Base-by-base conservation (phyloP, 371 early-diverging fungal species). In the Amoeboaphelidium occidentale region DNA sequence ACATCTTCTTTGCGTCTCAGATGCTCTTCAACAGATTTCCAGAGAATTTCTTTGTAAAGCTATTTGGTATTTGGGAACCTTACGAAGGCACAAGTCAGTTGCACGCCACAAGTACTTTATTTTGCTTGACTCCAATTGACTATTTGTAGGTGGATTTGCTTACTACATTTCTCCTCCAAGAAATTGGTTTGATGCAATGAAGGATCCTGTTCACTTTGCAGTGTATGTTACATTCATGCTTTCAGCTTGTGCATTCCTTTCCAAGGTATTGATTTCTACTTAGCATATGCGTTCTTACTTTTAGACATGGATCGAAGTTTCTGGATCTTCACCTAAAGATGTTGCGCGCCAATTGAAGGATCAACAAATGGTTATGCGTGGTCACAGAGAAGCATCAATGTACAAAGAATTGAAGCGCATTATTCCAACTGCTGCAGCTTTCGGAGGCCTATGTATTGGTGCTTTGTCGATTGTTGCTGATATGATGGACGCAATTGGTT, bases 221-320 rank as follows among this genome's bases (percentile, higher is more conserved):
- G 63, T 94, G 53, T 98, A 99, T 65, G 63, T 89, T 27, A 59
- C 72, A 48, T 86, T 94, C 58, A 92, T 92, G 78, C 66, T 98
- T 52, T 63, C 76, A 42, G 81, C 82, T 42, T 96, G 98, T 59
- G 97, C 98, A 45, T 58, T 97, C 46, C 69, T 99, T 55, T 91
- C 97, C 57, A 90, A 86, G n/a, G n/a, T n/a, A n/a, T n/a, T n/a
- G n/a, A n/a, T n/a, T n/a, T n/a, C n/a, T n/a, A n/a, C n/a, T n/a
- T n/a, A n/a, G n/a, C n/a, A n/a, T n/a, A n/a, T n/a, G n/a, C n/a
- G n/a, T n/a, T n/a, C n/a, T n/a, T n/a, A n/a, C n/a, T n/a, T n/a
- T n/a, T n/a, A n/a, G 63, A 81, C 89, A 46, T 99, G 99, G 99
- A 84, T 97, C 58, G 99, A 99, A 54, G 80, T 97, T 46, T 91